Base-by-base conservation (phyloP, 1,284 basidiomycete species). In the Ustilago shanxiensis region DNA sequence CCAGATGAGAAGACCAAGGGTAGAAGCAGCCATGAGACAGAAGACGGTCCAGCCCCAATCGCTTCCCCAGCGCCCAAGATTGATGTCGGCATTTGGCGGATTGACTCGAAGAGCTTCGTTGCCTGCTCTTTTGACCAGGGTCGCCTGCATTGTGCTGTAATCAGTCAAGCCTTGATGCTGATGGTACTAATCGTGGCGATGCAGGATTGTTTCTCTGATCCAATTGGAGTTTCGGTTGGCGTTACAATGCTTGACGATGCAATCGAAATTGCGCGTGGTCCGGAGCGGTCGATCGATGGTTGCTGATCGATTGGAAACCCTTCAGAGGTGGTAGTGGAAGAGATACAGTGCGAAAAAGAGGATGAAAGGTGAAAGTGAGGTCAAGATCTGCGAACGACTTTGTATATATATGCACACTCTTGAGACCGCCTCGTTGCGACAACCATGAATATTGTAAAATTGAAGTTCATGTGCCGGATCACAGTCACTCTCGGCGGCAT, bases 21-120 rank as follows among this genome's bases (percentile, higher is more conserved):
- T 79, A 9, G 80, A 77, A 31, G 72, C 37, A 16, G 68, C 63
- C 84, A 87, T 86, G 66, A 86, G 41, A n/a, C 77, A 67, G 54
- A 86, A 86, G 41, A 84, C 75, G 24, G 80, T 78, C 85, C 85
- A 87, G 11, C 84, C 87, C 88, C 89, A 91, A 80, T 90, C 87
- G 1, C 89, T 88, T 1, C 67, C 81, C 52, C 65, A 67, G 26
- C 70, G 77, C 16, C 75, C 73, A 28, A 80, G 65, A 53, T 79
- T 63, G 63, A 81, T 77, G 60, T 73, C 71, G 44, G 80, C 76
- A 26, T 74, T 64, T 56, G 73, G 58, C 9, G 71, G 77, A 45
- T 82, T 82, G 60, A 60, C 39, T 20, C 62, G 20, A 41, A 81
- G 59, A 14, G 73, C 72, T 14, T 65, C 57, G 52, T 77, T 80